These are phyloP conservation scores for Aspergillus brasiliensis DNA, from an alignment of 2,329 filamentous ascomycete genomes.

Conservation along the genomic window DNA sequence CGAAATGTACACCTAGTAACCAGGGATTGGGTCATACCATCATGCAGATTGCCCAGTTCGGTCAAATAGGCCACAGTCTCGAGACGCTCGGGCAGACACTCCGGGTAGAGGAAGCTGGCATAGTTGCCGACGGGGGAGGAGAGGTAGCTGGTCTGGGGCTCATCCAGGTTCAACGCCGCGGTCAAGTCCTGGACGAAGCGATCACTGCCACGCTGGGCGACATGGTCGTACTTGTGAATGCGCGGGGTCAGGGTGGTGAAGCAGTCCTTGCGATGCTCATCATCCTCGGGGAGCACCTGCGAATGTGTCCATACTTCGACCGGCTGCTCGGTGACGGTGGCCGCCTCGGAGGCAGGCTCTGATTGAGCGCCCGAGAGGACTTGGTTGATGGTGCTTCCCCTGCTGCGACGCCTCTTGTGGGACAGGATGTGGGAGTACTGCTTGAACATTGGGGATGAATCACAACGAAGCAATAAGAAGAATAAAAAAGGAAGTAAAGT, in stretches of 20 bases:
- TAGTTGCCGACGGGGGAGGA: conserved; percentile 17
- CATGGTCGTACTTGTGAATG: conserved; percentile 18
- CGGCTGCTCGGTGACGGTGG: conserved; percentile 10
- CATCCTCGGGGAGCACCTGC: conserved; percentile 7
- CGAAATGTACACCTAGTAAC: too few relatives aligned
- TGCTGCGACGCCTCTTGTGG: conserved; percentile 16
- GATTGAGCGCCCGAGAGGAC: conserved; percentile 12
- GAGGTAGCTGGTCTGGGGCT: conserved; percentile 11
- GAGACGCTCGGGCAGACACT: conserved; percentile 14
- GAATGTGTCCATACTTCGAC: conserved; percentile 16
- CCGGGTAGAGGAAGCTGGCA: conserved; percentile 16
- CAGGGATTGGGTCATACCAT: too few relatives aligned
- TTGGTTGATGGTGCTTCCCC: conserved; percentile 10
- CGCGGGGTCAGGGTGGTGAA: conserved; percentile 13
- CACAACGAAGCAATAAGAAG: background rate
- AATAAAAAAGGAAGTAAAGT: background rate
- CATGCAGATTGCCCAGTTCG: conserved; percentile 13
- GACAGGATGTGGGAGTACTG: conserved; percentile 17
- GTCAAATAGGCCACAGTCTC: conserved; percentile 15
- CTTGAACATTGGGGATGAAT: conserved; percentile 13
- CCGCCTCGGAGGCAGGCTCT: conserved; percentile 8
- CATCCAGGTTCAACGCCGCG: conserved; percentile 3
- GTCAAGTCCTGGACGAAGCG: conserved; percentile 17
- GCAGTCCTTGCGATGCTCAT: conserved; percentile 8
- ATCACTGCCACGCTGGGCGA: conserved; percentile 16